phyloP scores from a whole-genome alignment of 768 basidiomycete genomes.

The Tylopilus sp. region DNA sequence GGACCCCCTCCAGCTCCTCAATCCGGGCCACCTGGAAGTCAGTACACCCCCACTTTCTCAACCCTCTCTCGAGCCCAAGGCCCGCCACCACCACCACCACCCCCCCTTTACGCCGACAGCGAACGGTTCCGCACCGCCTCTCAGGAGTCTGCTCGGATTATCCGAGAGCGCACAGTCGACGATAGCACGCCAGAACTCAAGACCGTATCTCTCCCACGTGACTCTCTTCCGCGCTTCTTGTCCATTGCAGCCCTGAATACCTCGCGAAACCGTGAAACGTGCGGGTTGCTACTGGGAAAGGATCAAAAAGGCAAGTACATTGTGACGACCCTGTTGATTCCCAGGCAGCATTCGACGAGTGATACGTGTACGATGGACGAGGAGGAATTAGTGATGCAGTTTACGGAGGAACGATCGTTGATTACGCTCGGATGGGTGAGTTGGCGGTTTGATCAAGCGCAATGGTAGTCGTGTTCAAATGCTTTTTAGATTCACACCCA shows the following conservation, averaged over 20 bases:
- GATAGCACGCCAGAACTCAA: constrained; percentile 48
- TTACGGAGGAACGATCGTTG: constrained; percentile 76
- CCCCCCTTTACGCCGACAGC: constrained; percentile 21
- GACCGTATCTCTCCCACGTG: constrained; percentile 64
- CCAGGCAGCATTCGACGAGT: constrained; percentile 83
- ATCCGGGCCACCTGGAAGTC: constrained; percentile 4
- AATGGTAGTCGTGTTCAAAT: neutral
- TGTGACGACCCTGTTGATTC: constrained; percentile 82
- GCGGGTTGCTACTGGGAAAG: constrained; percentile 79
- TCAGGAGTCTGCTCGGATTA: constrained; percentile 34
- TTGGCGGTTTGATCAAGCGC: neutral
- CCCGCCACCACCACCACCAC: constrained; percentile 20
- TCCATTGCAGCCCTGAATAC: constrained; percentile 80
- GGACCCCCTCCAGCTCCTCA: constrained; percentile 16
- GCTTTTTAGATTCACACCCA: constrained; percentile 80
- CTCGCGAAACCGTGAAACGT: constrained; percentile 75
- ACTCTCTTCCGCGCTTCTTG: constrained; percentile 72
- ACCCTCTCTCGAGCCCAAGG: constrained; percentile 26
- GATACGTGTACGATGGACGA: constrained; percentile 94
- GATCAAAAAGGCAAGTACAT: constrained; percentile 54
- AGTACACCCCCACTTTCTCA: constrained; percentile 23
- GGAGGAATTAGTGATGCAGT: constrained; percentile 82
- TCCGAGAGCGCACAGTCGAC: constrained; percentile 25
- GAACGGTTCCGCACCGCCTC: constrained; percentile 33
- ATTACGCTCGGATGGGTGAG: constrained; percentile 91